Base-by-base conservation (phyloP, 805 yeast genomes). In the Saturnispora bothae region DNA sequence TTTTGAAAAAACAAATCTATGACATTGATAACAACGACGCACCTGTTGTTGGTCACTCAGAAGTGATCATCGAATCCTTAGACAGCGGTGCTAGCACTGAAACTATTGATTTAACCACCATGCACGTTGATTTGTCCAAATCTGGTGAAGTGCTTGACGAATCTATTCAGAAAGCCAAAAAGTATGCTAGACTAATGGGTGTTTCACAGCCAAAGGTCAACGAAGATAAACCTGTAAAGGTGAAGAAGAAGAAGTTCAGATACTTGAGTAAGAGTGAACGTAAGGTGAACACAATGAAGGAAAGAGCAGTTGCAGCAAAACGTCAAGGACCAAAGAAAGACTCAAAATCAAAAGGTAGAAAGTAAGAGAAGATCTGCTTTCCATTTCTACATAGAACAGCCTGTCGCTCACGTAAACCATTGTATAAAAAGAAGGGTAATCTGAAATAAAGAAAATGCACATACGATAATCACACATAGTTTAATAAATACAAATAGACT, bases 211-310 rank as follows among this genome's bases (percentile, higher is more conserved):
- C 40, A 46, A 52, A 38, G n/a, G 53, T 51, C 25, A 57, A 58
- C 46, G 50, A 51, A 9, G 47, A 50, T 32, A 46, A 46, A 43
- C 58, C 56, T 26, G 7, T 10, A 45, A 60, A 59, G 40, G 60
- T 56, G 44, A 72, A 68, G 60, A 80, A 79, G 70, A 79, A 76
- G 69, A 88, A 88, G 69, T 86, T 86, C 53, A 75, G 96, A 61
- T 89, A 88, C 50, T 68, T 88, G 57, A 73, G 92, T 35, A 84
- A 85, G 57, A 61, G 67, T 20, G 96, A 86, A 60, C 73, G 97
- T 60, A 76, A 63, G 49, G 59, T 57, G 16, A 73, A 75, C 42
- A 70, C 48, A 22, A 31, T 48, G 22, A 73, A 63, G 58, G 71
- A 61, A 62, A 71, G 58, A 63, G 45, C 45, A 59, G 34, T 28